These are phyloP conservation scores for Thielaviopsis musarum DNA, from an alignment of 2,329 filamentous ascomycete species.

Conservation along the genomic window DNA sequence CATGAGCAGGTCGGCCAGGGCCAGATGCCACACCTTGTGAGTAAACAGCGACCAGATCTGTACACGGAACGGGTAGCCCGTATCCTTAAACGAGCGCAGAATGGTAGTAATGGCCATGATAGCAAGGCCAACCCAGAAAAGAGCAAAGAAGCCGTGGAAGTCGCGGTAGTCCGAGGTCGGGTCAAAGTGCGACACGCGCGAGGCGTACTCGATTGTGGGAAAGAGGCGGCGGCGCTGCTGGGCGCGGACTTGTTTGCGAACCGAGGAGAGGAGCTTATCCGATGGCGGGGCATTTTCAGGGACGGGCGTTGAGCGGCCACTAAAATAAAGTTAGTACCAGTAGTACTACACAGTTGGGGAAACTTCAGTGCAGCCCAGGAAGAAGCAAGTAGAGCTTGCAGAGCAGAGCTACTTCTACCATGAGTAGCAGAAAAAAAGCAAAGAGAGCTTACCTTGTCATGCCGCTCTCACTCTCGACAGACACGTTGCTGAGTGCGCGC, in stretches of 20 bases:
- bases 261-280: constrained; percentile 67
- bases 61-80: constrained; percentile 68
- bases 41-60: constrained; percentile 81
- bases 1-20: constrained; percentile 71
- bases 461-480: constrained; percentile 6
- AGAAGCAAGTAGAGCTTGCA: background rate
- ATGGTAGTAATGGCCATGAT: constrained; percentile 97
- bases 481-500: background rate
- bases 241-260: constrained; percentile 66
- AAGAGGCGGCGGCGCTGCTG: constrained; percentile 73
- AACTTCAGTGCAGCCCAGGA: too few relatives aligned
- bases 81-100: constrained; percentile 85
- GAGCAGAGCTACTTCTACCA: background rate
- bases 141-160: constrained; percentile 91
- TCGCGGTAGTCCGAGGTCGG: constrained; percentile 81
- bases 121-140: constrained; percentile 93
- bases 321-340: constrained; percentile 20
- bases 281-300: constrained; percentile 88
- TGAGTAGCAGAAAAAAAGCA: background rate
- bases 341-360: background rate
- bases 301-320: constrained; percentile 68
- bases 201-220: constrained; percentile 79
- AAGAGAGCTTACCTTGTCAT: constrained; percentile 3
- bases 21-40: constrained; percentile 76
- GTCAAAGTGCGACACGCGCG: constrained; percentile 89